Base-by-base conservation (phyloP, 352 stramenopile species). In the Phytophthora europaea region DNA sequence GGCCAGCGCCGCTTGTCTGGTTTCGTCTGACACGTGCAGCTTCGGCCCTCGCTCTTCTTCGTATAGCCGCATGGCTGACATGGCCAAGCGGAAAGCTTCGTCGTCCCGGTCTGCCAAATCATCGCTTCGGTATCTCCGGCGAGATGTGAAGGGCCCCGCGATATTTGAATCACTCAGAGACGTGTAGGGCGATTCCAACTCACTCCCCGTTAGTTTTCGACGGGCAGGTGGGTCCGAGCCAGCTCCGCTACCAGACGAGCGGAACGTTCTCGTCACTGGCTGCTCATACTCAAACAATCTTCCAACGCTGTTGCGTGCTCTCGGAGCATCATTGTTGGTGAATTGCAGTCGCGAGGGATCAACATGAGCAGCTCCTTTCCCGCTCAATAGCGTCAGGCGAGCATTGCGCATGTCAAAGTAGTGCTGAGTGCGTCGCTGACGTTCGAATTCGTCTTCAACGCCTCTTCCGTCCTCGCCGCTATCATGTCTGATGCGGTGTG, bases 1-100 rank as follows among this genome's bases (percentile, higher is more conserved):
- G 16, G 80, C 75, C 45, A 94, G 57, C 12, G 86, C 88, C 0
- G 74, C 78, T 53, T 89, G 83, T 6, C 82, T 77, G 8, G 85
- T 93, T 40, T 91, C 82, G 9, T 92, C 77, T 0, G 83, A 79
- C 0, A 94, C 80, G 6, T 88, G 73, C 0, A 87, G 38, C 9
- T 78, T 71, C 0, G 69, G 58, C 2, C 85, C 84, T 13, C 81
- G 84, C 57, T 93, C 86, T 60, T 89, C 80, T 55, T 94, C 86
- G 43, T 93, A 94, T 56, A 95, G 45, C n/a, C 81, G 78, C 88
- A 95, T 95, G 1, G 88, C 88, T 12, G 76, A 89, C 51, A 95
- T 79, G 13, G 88, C 88, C 75, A 95, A 89, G 16, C 82, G 79
- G 16, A 85, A 84, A 43, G 87, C 87, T 48, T 92, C 77, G 18